Conservation (phyloP, 148 eudicot species). For the Fagopyrum homotropicum region DNA sequence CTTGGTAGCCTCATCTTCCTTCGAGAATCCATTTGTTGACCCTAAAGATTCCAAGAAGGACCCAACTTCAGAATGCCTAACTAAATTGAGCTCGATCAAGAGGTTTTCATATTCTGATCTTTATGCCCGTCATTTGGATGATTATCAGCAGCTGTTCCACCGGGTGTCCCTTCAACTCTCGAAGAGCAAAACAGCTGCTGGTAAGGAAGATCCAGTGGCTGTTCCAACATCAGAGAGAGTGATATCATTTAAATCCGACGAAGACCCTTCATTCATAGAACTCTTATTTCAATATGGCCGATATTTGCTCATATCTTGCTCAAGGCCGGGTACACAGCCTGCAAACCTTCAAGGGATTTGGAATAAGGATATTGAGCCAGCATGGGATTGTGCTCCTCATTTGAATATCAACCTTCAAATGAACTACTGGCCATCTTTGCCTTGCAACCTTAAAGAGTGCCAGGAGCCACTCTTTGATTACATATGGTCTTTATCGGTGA, state of each 20-base stretch:
- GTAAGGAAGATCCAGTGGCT: constrained; percentile 1
- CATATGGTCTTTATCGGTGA: constrained; percentile 47
- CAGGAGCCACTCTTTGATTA: constrained; percentile 75
- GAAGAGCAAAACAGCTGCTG: constrained; percentile 27
- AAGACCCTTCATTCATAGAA: constrained; percentile 84
- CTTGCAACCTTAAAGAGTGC: constrained; percentile 75
- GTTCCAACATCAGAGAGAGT: constrained; percentile 55
- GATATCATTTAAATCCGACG: constrained; percentile 54
- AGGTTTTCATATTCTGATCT: constrained; percentile 48
- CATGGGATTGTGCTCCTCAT: constrained; percentile 92
- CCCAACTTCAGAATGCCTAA: constrained; percentile 46
- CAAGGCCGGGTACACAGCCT: constrained; percentile 74
- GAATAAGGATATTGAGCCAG: constrained; percentile 57
- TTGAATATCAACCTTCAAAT: constrained; percentile 88
- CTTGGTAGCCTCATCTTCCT: constrained; percentile 65
- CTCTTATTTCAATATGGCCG: constrained; percentile 86
- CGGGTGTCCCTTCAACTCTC: constrained; percentile 72
- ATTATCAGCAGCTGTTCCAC: constrained; percentile 74
- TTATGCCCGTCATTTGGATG: constrained; percentile 62
- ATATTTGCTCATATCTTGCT: constrained; percentile 70
- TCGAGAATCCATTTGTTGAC: constrained; percentile 59
- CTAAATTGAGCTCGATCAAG: constrained; percentile 28
- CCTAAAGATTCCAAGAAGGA: constrained; percentile 56
- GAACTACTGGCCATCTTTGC: constrained; percentile 90
- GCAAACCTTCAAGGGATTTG: constrained; percentile 89